Evolutionary conservation across 257 asterid genomes (phyloP), one percentile per base, ranked within the genome.

Genomic region (Solanum infundibuliforme): DNA sequence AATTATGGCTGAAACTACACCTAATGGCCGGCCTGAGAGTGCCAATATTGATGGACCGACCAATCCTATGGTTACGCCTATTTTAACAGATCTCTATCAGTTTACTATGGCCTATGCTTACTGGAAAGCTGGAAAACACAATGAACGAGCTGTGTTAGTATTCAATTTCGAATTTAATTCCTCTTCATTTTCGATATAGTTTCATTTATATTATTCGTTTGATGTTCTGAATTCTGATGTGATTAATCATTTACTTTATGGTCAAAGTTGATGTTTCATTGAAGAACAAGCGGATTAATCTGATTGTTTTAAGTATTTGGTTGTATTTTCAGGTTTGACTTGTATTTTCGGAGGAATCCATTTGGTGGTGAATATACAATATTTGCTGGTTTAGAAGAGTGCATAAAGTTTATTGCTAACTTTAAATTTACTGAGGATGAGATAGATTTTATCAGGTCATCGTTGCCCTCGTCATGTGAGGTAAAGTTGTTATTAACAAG

Each of bases 71-170:
- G 98, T 95, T 58, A 95, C 99, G 12, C 99, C 99, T 91, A 92
- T 97, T 9, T 93, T 97, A 86, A 97, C 99, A 90, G 99, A 95
- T 92, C 98, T 97, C 84, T 97, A 97, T 91, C 98, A 97, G 95
- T 97, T 95, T 89, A 94, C 98, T 81, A 95, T 97, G 99, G 99
- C 98, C 38, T 97, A 97, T 89, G 99, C 99, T 66, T 95, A 97
- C 90, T 97, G 99, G 99, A 97, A 95, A 93, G 98, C 98, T 85
- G 95, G 95, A 68, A 97, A 97, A 84, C 98, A 95, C 86, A 85
- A 92, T 60, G 99, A 97, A 66, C 96, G 96, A 88, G 98, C 99
- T 3, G 98, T 95, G 99, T 97, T 89, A 92, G 91, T 85, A n/a
- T 71, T 79, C 84, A 35, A 5, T 10, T 69, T 60, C 31, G 21